phyloP scores from a whole-genome alignment of 192 early-diverging fungal species.

The Gonapodya prolifera region DNA sequence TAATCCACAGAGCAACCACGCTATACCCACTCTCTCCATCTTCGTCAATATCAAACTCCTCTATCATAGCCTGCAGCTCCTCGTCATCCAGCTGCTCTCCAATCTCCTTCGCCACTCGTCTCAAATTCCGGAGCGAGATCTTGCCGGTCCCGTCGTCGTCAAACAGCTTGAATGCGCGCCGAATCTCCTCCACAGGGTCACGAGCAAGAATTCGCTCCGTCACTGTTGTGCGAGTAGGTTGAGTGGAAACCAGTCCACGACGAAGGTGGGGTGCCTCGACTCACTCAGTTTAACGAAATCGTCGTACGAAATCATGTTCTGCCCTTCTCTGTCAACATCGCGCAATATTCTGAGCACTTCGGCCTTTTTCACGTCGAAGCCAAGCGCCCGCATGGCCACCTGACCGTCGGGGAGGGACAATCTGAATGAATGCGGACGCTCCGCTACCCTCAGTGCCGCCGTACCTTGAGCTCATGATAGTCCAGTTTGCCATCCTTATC shows the following conservation, averaged over 20 bases:
- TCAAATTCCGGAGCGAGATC: constrained; percentile 52
- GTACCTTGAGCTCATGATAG: constrained; percentile 73
- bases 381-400: constrained; percentile 70
- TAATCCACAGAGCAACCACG: background rate
- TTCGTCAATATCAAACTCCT: constrained; percentile 77
- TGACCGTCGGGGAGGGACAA: constrained; percentile 11
- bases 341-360: constrained; percentile 61
- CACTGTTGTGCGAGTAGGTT: constrained; percentile 16
- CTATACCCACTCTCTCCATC: constrained; percentile 64
- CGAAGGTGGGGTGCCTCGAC: constrained; percentile 20
- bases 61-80: constrained; percentile 76
- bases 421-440: background rate
- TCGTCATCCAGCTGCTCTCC: constrained; percentile 70
- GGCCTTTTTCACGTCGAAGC: constrained; percentile 71
- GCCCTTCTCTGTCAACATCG: constrained; percentile 39
- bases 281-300: constrained; percentile 61
- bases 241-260: background rate
- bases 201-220: constrained; percentile 54
- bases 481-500: constrained; percentile 58
- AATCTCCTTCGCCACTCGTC: constrained; percentile 65
- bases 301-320: constrained; percentile 39
- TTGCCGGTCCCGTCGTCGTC: constrained; percentile 56
- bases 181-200: constrained; percentile 70
- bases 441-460: constrained; percentile 5
- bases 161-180: constrained; percentile 66